Conservation (phyloP, 176 grass and related monocot genomes). For the Tuctoria greenei region DNA sequence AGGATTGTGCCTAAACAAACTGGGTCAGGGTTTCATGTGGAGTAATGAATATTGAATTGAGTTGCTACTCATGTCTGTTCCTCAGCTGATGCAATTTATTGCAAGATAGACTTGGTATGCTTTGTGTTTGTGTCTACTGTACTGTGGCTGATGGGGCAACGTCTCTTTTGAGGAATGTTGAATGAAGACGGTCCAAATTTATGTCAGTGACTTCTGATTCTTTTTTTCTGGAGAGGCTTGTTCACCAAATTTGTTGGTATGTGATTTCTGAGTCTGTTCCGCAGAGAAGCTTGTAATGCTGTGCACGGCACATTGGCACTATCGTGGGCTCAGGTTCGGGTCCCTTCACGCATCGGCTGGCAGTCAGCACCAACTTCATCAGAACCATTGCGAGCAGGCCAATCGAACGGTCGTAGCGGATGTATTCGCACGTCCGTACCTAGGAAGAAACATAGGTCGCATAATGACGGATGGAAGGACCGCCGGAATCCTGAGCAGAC, state of each 20-base stretch:
- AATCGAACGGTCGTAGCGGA: too few species aligned
- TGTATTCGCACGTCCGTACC: too few species aligned
- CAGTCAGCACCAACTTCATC: too few species aligned
- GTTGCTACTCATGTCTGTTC: slow-evolving; percentile 17
- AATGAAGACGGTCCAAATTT: slow-evolving; percentile 26
- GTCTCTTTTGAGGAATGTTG: slow-evolving; percentile 40
- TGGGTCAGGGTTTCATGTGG: slow-evolving; percentile 20
- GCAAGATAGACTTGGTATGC: slow-evolving; percentile 39
- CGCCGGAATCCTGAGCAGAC: too few species aligned
- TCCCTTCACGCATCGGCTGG: too few species aligned
- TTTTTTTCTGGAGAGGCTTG: neutral
- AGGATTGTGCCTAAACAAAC: neutral
- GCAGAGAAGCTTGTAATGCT: too few species aligned
- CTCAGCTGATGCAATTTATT: slow-evolving; percentile 19
- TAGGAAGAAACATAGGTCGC: too few species aligned
- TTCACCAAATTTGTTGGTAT: neutral
- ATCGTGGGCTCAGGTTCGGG: too few species aligned
- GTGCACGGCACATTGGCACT: too few species aligned
- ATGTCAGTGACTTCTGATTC: neutral
- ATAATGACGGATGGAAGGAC: too few species aligned
- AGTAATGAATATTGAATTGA: slow-evolving; percentile 17
- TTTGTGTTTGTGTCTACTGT: slow-evolving; percentile 18
- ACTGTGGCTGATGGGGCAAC: slow-evolving; percentile 2
- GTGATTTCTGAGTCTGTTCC: too few species aligned
- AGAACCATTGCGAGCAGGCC: too few species aligned